These are phyloP conservation scores for Ensete ventricosum DNA, from an alignment of 176 grass and related monocot species.

Conservation along the genomic window DNA sequence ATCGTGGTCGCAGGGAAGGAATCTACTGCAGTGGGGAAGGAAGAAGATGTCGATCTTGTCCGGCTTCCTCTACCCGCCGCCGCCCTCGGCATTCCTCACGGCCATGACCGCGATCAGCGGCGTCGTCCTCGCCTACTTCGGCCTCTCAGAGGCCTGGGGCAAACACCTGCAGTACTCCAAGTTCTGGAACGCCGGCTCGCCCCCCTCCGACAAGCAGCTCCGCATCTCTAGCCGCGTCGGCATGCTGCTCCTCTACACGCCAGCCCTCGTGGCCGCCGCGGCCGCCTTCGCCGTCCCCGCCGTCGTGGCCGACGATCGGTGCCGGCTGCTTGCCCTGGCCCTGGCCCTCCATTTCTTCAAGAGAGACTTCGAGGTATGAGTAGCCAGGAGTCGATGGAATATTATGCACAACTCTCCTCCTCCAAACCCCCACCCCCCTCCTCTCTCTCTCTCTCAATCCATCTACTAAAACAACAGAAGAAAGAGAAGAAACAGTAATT, in stretches of 20 bases:
- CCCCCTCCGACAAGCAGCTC: not conserved
- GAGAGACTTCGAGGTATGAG: constrained; percentile 49
- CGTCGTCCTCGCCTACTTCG: constrained; percentile 16
- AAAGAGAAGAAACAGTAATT: no score
- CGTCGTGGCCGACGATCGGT: constrained; percentile 23
- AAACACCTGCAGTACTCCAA: constrained; percentile 57
- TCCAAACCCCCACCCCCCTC: no score
- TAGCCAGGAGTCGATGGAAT: no score
- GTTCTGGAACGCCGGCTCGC: constrained; percentile 41
- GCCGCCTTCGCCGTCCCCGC: constrained; percentile 41
- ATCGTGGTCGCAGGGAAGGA: no score
- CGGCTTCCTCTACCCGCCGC: constrained; percentile 46
- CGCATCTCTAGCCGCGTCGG: constrained; percentile 27
- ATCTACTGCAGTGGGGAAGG: no score
- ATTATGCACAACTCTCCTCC: not conserved
- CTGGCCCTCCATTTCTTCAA: constrained; percentile 64
- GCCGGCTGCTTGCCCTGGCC: constrained; percentile 23
- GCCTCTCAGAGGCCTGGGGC: constrained; percentile 44
- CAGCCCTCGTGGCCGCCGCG: constrained; percentile 34
- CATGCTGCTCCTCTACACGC: constrained; percentile 62
- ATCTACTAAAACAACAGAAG: no score
- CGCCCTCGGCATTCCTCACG: constrained; percentile 25
- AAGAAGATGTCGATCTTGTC: constrained; percentile 9
- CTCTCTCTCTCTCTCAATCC: not conserved
- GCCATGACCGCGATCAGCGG: constrained; percentile 33